A percentile compares a stretch with the other conserved stretches of the same genome.
phyloP scores from a whole-genome alignment of 352 stramenopile species.

The Globisporangium middletonii region DNA sequence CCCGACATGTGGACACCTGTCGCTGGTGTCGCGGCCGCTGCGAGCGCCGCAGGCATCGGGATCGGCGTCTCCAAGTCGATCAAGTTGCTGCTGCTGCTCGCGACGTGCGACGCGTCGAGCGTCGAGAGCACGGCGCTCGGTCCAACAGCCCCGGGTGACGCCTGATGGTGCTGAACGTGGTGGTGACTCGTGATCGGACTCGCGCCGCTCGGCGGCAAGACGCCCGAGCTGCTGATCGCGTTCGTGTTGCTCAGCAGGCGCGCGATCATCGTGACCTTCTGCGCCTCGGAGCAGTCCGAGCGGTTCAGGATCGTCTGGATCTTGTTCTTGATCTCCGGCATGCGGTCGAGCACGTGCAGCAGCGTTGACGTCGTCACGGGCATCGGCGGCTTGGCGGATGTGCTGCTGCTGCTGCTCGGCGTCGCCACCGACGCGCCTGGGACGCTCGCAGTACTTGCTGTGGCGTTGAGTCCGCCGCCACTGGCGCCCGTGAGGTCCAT shows the following conservation, averaged over 20 bases:
- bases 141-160: too few relatives aligned
- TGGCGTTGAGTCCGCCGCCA: neutral
- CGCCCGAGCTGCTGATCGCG: slow-evolving; percentile 51
- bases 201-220: slow-evolving; percentile 2
- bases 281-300: slow-evolving; percentile 77
- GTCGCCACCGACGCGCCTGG: too few relatives aligned
- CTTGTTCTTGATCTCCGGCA: slow-evolving; percentile 89
- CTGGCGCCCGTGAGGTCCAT: slow-evolving; percentile 8
- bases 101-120: too few relatives aligned
- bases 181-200: too few relatives aligned
- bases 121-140: too few relatives aligned
- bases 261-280: slow-evolving; percentile 87
- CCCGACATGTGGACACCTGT: too few relatives aligned
- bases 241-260: slow-evolving; percentile 82
- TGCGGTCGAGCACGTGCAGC: slow-evolving; percentile 75
- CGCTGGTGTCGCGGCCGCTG: slow-evolving; percentile 9
- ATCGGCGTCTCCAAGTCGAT: slow-evolving; percentile 43
- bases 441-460: too few relatives aligned
- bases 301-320: slow-evolving; percentile 85
- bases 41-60: slow-evolving; percentile 37
- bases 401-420: slow-evolving; percentile 3
- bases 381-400: slow-evolving; percentile 22
- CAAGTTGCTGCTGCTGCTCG: slow-evolving; percentile 4
- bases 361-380: slow-evolving; percentile 75
- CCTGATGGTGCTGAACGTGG: too few relatives aligned